Evolutionary conservation across 2,329 filamentous ascomycete species (phyloP), one percentile per base, ranked within the genome.

Genomic region (Phyllosticta citribraziliensis): DNA sequence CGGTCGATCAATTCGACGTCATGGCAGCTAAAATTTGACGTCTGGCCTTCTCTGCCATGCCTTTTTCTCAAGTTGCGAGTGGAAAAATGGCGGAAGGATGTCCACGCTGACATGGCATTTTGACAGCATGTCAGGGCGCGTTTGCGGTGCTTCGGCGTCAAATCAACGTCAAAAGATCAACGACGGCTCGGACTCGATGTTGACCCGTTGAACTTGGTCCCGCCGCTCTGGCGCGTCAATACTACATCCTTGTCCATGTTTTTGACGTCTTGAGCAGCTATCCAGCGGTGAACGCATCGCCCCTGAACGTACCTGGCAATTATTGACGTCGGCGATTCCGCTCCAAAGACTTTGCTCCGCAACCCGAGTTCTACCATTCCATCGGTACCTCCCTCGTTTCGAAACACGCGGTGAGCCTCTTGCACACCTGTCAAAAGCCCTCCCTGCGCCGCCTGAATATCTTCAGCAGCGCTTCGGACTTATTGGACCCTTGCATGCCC

Each of bases 381-480:
- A n/a, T 19, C 35, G 9, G 52, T 53, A 25, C 12, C 57, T 27
- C 30, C 27, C 52, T 22, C 51, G 30, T 51, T 40, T 60, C 52
- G 52, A 55, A 57, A 55, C 25, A 55, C 52, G 52, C 33, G n/a
- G 52, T 54, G 52, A 50, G 57, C 52, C 22, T 50, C 24, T 54
- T 20, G 30, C 27, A 58, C 27, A 24, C 58, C 58, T 33, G 58
- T 17, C 58, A 52, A 27, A 52, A 30, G 52, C 30, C 40, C 20
- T 54, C 53, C 58, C 55, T 60, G 58, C 58, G 50, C 33, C n/a
- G 55, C 40, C 35, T 60, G 58, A 56, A 60, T 56, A 60, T 60
- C 52, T 54, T 54, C 25, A 19, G 22, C 52, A 47, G n/a, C 52
- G 57, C 40, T 24, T 54, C 30, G 54, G 57, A 35, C 11, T 35